A percentile compares a stretch with the other conserved stretches of the same genome.
phyloP scores from a whole-genome alignment of 129 eudicot species.

The Centaurea solstitialis region DNA sequence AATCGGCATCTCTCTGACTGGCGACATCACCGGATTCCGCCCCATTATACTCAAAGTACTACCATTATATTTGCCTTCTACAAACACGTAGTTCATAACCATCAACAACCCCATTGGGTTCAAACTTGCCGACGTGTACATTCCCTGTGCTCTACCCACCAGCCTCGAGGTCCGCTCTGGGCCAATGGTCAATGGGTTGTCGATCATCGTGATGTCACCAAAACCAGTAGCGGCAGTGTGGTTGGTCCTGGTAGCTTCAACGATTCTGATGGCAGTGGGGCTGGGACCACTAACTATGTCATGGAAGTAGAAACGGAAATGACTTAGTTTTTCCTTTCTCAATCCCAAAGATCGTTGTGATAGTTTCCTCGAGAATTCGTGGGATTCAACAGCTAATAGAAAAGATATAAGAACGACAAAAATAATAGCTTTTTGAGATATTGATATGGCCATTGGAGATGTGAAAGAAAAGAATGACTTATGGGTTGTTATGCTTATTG shows the following conservation, averaged over 20 bases:
- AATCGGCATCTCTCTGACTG: conserved; percentile 53
- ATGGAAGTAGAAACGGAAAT: conserved; percentile 50
- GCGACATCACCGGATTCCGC: conserved; percentile 35
- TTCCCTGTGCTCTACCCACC: conserved; percentile 57
- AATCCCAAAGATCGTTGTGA: conserved; percentile 32
- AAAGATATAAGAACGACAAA: conserved; percentile 15
- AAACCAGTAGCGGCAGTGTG: conserved; percentile 35
- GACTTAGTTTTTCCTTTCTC: conserved; percentile 43
- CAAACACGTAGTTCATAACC: conserved; percentile 43
- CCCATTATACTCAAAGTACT: conserved; percentile 49
- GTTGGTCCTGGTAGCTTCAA: conserved; percentile 35
- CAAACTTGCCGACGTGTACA: conserved; percentile 38
- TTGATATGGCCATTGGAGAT: conserved; percentile 13
- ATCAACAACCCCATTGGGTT: conserved; percentile 39
- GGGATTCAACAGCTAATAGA: conserved; percentile 17
- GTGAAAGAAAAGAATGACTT: background rate
- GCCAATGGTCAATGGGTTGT: conserved; percentile 49
- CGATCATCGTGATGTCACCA: conserved; percentile 47
- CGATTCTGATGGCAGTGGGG: conserved; percentile 32
- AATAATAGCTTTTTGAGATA: background rate
- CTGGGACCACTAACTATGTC: conserved; percentile 47
- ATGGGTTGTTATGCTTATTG: conserved; percentile 6
- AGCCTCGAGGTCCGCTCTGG: conserved; percentile 41
- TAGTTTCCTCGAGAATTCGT: conserved; percentile 25
- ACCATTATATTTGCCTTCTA: conserved; percentile 59